A percentile compares a stretch with the other conserved stretches of the same genome.
Conservation (phyloP, 2,329 filamentous ascomycete species). For the Alternaria atra region DNA sequence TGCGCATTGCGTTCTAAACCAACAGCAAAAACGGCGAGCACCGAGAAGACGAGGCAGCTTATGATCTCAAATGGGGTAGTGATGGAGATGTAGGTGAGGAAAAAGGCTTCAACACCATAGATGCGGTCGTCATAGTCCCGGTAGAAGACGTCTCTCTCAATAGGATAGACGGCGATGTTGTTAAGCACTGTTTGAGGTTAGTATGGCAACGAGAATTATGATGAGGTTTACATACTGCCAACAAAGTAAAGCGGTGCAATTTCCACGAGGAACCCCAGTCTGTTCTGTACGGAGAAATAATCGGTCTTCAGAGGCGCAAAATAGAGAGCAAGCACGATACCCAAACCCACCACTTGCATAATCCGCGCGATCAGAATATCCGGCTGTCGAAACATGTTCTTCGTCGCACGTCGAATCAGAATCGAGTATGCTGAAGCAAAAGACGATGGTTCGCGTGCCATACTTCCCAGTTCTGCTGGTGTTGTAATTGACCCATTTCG, state of each 20-base stretch:
- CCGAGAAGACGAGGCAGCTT: slow-evolving; percentile 70
- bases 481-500: slow-evolving; percentile 61
- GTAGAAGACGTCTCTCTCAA: slow-evolving; percentile 78
- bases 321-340: slow-evolving; percentile 55
- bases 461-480: slow-evolving; percentile 75
- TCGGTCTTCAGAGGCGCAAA: slow-evolving; percentile 75
- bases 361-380: slow-evolving; percentile 48
- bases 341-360: slow-evolving; percentile 51
- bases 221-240: slow-evolving; percentile 57
- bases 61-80: slow-evolving; percentile 77
- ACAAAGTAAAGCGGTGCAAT: slow-evolving; percentile 76
- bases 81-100: slow-evolving; percentile 73
- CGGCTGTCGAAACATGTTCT: slow-evolving; percentile 64
- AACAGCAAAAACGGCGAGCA: slow-evolving; percentile 70
- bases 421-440: slow-evolving; percentile 72
- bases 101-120: slow-evolving; percentile 76
- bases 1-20: slow-evolving; percentile 69
- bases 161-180: slow-evolving; percentile 77
- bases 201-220: background rate
- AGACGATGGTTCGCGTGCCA: slow-evolving; percentile 70
- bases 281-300: slow-evolving; percentile 75
- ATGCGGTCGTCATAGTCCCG: slow-evolving; percentile 77
- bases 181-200: slow-evolving; percentile 66
- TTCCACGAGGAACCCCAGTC: slow-evolving; percentile 77
- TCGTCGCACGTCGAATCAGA: slow-evolving; percentile 70